phyloP scores from a whole-genome alignment of 129 eudicot species.

The Cynara cardunculus region DNA sequence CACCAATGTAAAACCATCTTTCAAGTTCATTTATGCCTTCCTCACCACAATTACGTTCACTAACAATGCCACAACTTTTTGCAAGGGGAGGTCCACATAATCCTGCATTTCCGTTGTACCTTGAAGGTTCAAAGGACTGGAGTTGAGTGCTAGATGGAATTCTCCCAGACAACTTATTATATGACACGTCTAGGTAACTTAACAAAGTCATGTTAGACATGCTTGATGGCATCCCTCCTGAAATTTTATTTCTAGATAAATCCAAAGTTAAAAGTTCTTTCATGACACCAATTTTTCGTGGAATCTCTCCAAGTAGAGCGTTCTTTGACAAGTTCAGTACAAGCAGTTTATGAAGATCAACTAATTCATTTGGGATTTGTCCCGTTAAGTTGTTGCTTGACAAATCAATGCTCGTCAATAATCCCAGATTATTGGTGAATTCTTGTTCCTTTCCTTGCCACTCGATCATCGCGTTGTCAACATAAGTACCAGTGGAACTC shows the following conservation, averaged over 20 bases:
- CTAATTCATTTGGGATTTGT: constrained; percentile 12
- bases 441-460: neutral
- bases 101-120: neutral
- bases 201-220: neutral
- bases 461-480: neutral
- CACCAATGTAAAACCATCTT: no score
- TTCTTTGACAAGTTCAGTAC: constrained; percentile 28
- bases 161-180: constrained; percentile 25
- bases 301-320: constrained; percentile 15
- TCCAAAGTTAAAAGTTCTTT: constrained; percentile 14
- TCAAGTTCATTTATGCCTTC: neutral
- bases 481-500: neutral
- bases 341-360: neutral
- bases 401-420: constrained; percentile 22
- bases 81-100: constrained; percentile 2
- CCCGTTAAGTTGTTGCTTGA: constrained; percentile 22
- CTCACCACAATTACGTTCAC: neutral
- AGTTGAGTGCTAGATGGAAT: constrained; percentile 20
- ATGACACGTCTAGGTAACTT: constrained; percentile 21
- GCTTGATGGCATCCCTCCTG: constrained; percentile 20
- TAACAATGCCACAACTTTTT: constrained; percentile 7
- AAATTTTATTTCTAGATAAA: neutral
- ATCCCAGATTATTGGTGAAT: neutral
- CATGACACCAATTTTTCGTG: constrained; percentile 17
- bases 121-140: neutral